A percentile compares a stretch with the other conserved stretches of the same genome.
These are phyloP conservation scores for Celoporthe dispersa DNA, from an alignment of 2,329 filamentous ascomycete genomes.

Conservation along the genomic window DNA sequence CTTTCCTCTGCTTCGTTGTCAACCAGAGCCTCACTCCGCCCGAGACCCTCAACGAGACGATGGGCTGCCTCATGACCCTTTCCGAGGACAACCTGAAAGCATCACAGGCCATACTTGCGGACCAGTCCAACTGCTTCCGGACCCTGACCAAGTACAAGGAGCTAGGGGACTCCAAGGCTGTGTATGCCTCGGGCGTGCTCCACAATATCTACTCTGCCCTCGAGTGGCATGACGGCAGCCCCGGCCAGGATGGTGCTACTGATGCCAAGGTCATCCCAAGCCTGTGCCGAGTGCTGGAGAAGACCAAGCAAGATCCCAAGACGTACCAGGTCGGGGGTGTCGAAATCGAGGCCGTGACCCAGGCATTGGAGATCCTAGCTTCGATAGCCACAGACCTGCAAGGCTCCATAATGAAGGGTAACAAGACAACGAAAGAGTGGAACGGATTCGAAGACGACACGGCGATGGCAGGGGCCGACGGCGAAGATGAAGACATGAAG, in stretches of 20 bases:
- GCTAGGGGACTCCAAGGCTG: constrained; percentile 51
- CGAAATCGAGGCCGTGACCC: constrained; percentile 53
- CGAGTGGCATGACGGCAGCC: constrained; percentile 56
- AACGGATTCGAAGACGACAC: constrained; percentile 47
- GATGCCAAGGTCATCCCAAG: constrained; percentile 56
- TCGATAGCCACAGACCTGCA: constrained; percentile 66
- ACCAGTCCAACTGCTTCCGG: constrained; percentile 53
- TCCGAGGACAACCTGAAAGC: constrained; percentile 64
- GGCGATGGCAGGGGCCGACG: constrained; percentile 41
- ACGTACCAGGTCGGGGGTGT: constrained; percentile 39
- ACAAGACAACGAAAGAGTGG: constrained; percentile 44
- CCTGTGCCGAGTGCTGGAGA: constrained; percentile 46
- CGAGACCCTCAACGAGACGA: constrained; percentile 51
- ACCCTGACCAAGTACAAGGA: constrained; percentile 54
- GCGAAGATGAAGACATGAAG: constrained; percentile 33
- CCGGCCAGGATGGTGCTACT: constrained; percentile 51
- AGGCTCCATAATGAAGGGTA: constrained; percentile 52
- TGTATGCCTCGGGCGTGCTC: constrained; percentile 63
- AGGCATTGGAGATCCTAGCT: constrained; percentile 66
- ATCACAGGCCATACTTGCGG: constrained; percentile 56
- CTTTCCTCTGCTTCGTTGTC: constrained; percentile 60
- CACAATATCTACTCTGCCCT: constrained; percentile 64
- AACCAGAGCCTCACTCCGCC: constrained; percentile 45
- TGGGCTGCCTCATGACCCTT: constrained; percentile 61
- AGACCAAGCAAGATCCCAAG: constrained; percentile 35